Evolutionary conservation across 2,329 filamentous ascomycete species (phyloP).

Genomic region (Nothophaeocryptopus gaeumannii): DNA sequence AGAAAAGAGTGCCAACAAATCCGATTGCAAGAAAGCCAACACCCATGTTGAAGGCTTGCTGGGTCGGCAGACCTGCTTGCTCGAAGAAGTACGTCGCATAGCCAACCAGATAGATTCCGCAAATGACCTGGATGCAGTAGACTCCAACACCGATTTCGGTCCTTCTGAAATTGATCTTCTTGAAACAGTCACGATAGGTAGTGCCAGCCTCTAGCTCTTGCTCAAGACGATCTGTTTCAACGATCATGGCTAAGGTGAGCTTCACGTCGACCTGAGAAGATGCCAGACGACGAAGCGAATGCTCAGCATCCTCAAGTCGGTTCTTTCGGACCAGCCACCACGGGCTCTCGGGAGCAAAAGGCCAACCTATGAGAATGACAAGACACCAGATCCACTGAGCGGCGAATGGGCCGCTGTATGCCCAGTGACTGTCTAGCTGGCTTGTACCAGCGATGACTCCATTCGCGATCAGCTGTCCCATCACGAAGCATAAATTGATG

Average conservation of each 20-base stretch:
- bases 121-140: slow-evolving; percentile 44
- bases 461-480: slow-evolving; percentile 57
- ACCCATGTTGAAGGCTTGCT: slow-evolving; percentile 42
- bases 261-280: slow-evolving; percentile 40
- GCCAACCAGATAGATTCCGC: slow-evolving; percentile 44
- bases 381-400: slow-evolving; percentile 45
- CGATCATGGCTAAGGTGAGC: slow-evolving; percentile 40
- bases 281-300: slow-evolving; percentile 36
- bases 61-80: slow-evolving; percentile 40
- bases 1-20: slow-evolving; percentile 42
- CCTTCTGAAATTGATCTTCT: slow-evolving; percentile 40
- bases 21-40: slow-evolving; percentile 44
- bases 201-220: slow-evolving; percentile 41
- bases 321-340: slow-evolving; percentile 41
- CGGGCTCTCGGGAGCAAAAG: slow-evolving; percentile 40
- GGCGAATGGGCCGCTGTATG: slow-evolving; percentile 45
- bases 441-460: slow-evolving; percentile 39
- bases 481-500: slow-evolving; percentile 62
- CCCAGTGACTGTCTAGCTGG: slow-evolving; percentile 38
- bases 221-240: slow-evolving; percentile 38
- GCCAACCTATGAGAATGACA: slow-evolving; percentile 37
- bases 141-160: slow-evolving; percentile 46
- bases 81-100: slow-evolving; percentile 51
- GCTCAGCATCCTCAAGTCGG: slow-evolving; percentile 36
- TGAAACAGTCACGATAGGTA: slow-evolving; percentile 43